Conservation (phyloP, 176 grass and related monocot genomes). For the Rhynchospora tenuis region DNA sequence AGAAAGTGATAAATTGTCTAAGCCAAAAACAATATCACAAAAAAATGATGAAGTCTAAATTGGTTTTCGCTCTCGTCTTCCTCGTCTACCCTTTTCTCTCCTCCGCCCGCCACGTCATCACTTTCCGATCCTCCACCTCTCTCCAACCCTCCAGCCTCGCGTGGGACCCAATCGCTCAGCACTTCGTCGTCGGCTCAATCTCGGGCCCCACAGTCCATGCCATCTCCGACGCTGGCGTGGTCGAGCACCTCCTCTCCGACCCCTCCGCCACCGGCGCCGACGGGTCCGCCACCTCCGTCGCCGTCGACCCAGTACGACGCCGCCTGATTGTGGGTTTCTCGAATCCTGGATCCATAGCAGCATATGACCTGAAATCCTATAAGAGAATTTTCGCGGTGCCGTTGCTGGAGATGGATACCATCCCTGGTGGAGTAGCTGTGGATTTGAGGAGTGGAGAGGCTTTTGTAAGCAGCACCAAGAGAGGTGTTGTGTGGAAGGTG, state of each 20-base stretch:
- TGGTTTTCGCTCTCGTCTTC: slow-evolving; percentile 17
- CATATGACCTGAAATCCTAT: slow-evolving; percentile 58
- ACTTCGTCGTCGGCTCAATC: slow-evolving; percentile 59
- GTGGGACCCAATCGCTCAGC: slow-evolving; percentile 61
- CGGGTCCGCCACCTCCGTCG: no score
- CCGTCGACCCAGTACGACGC: slow-evolving; percentile 41
- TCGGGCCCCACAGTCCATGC: slow-evolving; percentile 33
- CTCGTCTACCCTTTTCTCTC: slow-evolving; percentile 23
- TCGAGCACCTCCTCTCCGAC: slow-evolving; percentile 43
- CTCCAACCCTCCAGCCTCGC: slow-evolving; percentile 35
- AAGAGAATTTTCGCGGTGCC: slow-evolving; percentile 34
- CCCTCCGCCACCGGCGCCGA: neutral
- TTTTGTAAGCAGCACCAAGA: slow-evolving; percentile 44
- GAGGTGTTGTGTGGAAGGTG: slow-evolving; percentile 30
- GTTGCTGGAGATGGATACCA: slow-evolving; percentile 20
- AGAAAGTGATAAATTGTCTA: no score
- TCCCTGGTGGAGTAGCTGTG: slow-evolving; percentile 45
- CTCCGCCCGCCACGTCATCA: slow-evolving; percentile 47
- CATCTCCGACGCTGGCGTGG: slow-evolving; percentile 62
- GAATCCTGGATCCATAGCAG: slow-evolving; percentile 26
- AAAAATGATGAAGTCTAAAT: no score
- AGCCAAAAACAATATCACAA: no score
- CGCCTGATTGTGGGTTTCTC: slow-evolving; percentile 52
- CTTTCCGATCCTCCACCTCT: slow-evolving; percentile 19
- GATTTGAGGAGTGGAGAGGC: slow-evolving; percentile 40